These are phyloP conservation scores for Mycena latifolia DNA, from an alignment of 768 basidiomycete species.

Conservation along the genomic window DNA sequence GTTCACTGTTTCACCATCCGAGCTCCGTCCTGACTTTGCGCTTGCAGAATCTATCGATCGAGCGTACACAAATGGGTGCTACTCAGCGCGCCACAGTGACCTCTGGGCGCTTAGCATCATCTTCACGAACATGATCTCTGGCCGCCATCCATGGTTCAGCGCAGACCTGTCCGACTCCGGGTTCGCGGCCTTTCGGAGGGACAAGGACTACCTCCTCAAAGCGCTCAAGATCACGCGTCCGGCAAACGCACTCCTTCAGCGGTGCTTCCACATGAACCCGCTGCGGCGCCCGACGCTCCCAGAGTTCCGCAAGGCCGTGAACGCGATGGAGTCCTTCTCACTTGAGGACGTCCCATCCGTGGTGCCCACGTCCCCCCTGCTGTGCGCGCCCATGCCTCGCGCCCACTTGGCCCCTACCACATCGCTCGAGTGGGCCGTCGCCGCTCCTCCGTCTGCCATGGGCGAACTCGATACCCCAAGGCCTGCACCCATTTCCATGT, in stretches of 20 bases:
- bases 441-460: not conserved
- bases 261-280: conserved; percentile 20
- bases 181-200: conserved; percentile 4
- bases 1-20: not conserved
- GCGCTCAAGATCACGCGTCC: conserved; percentile 11
- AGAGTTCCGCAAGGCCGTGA: conserved; percentile 1
- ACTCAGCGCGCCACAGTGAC: conserved; percentile 6
- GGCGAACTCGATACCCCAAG: conserved; percentile 6
- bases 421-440: not conserved
- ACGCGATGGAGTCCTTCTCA: not conserved
- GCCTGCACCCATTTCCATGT: conserved; percentile 4
- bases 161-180: conserved; percentile 1
- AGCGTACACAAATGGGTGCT: not conserved
- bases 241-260: conserved; percentile 15
- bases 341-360: not conserved
- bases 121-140: conserved; percentile 10
- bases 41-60: conserved; percentile 9
- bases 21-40: not conserved
- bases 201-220: conserved; percentile 5
- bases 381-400: not conserved
- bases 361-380: not conserved
- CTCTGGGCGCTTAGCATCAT: conserved; percentile 14
- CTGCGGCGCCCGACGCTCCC: conserved; percentile 1
- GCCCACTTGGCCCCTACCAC: not conserved
- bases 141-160: conserved; percentile 3